phyloP scores from a whole-genome alignment of 1,139 yeast genomes.

The Scheffersomyces quercinus region DNA sequence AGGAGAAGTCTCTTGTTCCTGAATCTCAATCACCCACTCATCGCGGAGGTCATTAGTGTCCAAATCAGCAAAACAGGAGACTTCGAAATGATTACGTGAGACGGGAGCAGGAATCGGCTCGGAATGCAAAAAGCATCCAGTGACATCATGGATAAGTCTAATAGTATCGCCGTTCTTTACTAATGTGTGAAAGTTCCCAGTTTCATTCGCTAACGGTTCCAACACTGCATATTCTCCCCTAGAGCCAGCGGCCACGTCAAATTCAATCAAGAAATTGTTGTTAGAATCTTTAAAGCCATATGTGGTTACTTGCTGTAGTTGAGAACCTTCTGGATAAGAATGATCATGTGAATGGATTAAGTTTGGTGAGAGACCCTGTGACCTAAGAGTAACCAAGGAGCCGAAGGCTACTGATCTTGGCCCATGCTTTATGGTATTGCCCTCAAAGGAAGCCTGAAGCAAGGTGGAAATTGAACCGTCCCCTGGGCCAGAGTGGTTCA shows the following conservation, averaged over 20 bases:
- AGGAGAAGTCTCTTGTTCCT: constrained; percentile 56
- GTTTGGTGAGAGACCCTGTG: constrained; percentile 73
- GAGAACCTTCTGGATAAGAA: constrained; percentile 69
- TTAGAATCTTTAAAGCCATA: constrained; percentile 73
- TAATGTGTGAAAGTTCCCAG: constrained; percentile 22
- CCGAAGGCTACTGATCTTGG: constrained; percentile 67
- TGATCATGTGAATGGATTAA: constrained; percentile 72
- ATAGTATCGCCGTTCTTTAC: constrained; percentile 54
- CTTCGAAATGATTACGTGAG: constrained; percentile 56
- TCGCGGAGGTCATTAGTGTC: constrained; percentile 60
- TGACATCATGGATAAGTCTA: constrained; percentile 54
- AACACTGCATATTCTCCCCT: constrained; percentile 31
- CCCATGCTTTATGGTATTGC: constrained; percentile 51
- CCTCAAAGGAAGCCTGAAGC: constrained; percentile 65
- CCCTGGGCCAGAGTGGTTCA: constrained; percentile 79
- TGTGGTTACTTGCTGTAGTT: constrained; percentile 74
- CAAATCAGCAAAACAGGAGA: constrained; percentile 65
- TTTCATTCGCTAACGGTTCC: constrained; percentile 19
- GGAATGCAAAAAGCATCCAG: constrained; percentile 61
- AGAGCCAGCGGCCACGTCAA: constrained; percentile 28
- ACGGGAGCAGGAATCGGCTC: constrained; percentile 60
- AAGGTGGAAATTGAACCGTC: constrained; percentile 72
- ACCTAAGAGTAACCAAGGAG: constrained; percentile 63
- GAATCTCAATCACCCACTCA: constrained; percentile 72
- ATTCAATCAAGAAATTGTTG: constrained; percentile 61